Conservation (phyloP, 2,329 filamentous ascomycete species). For the Alternaria infectoria region DNA sequence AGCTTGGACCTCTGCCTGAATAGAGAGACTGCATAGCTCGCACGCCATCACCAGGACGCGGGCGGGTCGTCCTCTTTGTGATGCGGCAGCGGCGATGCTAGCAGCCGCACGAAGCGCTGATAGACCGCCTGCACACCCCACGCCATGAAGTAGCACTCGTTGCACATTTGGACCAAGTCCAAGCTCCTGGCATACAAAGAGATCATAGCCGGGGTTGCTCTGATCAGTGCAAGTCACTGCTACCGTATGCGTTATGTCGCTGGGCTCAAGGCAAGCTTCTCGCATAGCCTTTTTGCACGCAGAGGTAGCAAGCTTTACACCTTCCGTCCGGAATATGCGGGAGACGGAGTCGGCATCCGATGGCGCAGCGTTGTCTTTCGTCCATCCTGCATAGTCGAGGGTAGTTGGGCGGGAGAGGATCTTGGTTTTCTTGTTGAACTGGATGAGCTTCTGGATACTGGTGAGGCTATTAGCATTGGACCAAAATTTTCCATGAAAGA, state of each 20-base stretch:
- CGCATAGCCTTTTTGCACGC: conserved; percentile 44
- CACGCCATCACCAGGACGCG: conserved; percentile 70
- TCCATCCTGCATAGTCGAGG: conserved; percentile 11
- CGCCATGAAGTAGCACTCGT: conserved; percentile 45
- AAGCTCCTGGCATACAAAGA: conserved; percentile 45
- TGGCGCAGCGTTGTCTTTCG: conserved; percentile 14
- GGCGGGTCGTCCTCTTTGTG: conserved; percentile 64
- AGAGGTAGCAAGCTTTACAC: conserved; percentile 37
- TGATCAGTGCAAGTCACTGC: conserved; percentile 49
- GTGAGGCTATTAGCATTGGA: background rate
- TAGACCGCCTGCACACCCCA: conserved; percentile 50
- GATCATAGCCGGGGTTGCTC: conserved; percentile 49
- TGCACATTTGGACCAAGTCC: conserved; percentile 38
- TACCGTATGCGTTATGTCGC: conserved; percentile 48
- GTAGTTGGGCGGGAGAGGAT: conserved; percentile 21
- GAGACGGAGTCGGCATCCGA: conserved; percentile 35
- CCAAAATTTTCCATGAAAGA: background rate
- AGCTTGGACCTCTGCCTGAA: conserved; percentile 70
- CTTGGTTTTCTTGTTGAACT: conserved; percentile 20
- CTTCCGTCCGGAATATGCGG: conserved; percentile 32
- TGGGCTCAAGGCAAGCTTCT: conserved; percentile 29
- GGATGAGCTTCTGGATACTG: conserved; percentile 23
- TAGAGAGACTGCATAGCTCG: conserved; percentile 60
- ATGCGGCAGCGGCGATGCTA: conserved; percentile 69
- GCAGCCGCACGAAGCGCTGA: conserved; percentile 56